These are phyloP conservation scores for Micromonas commoda DNA, from an alignment of 139 green algal species.

Conservation along the genomic window DNA sequence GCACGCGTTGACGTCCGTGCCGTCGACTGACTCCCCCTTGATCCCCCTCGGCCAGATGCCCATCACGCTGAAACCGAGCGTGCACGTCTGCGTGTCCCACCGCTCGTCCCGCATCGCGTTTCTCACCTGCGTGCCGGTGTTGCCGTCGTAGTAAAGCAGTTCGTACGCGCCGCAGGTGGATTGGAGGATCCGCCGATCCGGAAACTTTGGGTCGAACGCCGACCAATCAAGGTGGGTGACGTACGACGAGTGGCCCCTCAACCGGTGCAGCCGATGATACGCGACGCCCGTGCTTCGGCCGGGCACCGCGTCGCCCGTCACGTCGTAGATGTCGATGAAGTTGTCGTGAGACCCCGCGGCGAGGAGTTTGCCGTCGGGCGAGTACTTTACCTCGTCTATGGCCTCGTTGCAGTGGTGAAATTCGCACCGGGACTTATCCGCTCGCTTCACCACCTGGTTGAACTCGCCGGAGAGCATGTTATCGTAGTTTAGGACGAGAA, in stretches of 20 bases:
- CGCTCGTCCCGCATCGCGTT: constrained; percentile 47
- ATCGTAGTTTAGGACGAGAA: neutral
- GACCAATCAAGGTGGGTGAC: constrained; percentile 58
- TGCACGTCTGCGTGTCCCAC: constrained; percentile 51
- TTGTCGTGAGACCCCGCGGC: constrained; percentile 53
- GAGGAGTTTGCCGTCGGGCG: constrained; percentile 47
- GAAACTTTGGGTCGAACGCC: constrained; percentile 1
- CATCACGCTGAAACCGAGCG: constrained; percentile 62
- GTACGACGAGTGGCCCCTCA: constrained; percentile 45
- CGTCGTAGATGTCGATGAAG: constrained; percentile 60
- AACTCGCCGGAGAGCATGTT: neutral
- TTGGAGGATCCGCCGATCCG: constrained; percentile 50
- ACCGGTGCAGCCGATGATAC: constrained; percentile 3
- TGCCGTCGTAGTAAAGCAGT: constrained; percentile 55
- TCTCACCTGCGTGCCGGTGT: constrained; percentile 49
- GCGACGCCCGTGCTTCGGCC: neutral
- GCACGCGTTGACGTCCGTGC: constrained; percentile 59
- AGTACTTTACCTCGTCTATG: constrained; percentile 58
- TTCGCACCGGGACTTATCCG: neutral
- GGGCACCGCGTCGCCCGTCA: constrained; percentile 27
- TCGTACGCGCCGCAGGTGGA: constrained; percentile 50
- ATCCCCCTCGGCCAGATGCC: constrained; percentile 46
- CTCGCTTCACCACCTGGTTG: neutral
- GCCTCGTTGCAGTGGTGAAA: constrained; percentile 46
- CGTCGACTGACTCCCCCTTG: constrained; percentile 35